phyloP scores from a whole-genome alignment of 441 rosid species.

The Populus tomentosa region DNA sequence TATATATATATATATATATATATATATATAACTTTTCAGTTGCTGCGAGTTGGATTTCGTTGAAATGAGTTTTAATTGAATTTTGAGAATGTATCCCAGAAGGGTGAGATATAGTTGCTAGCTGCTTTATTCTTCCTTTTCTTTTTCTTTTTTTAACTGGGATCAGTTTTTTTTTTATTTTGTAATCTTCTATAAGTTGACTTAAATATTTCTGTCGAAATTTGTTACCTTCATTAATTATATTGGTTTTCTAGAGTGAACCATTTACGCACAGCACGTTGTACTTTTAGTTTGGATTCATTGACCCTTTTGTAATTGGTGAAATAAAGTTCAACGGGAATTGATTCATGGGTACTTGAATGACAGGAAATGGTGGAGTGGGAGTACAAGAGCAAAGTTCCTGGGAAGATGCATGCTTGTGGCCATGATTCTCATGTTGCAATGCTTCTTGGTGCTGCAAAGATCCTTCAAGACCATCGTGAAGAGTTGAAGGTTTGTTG shows the following conservation, averaged over 20 bases:
- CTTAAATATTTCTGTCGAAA: neutral
- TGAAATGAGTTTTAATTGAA: neutral
- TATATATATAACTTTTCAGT: too few species aligned
- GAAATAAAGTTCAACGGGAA: neutral
- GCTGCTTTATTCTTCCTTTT: neutral
- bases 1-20: too few species aligned
- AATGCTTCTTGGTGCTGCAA: slow-evolving; percentile 92
- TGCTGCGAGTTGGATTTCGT: neutral
- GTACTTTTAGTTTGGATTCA: neutral
- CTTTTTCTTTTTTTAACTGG: neutral
- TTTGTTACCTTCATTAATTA: neutral
- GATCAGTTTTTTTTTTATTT: neutral
- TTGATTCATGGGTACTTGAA: slow-evolving; percentile 16
- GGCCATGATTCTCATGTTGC: slow-evolving; percentile 93
- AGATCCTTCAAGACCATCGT: slow-evolving; percentile 60
- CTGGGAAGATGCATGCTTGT: slow-evolving; percentile 95
- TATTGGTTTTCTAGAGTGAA: neutral
- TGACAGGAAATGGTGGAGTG: slow-evolving; percentile 87
- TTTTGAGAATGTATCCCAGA: neutral
- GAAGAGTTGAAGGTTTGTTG: slow-evolving; percentile 56
- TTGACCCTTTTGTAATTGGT: neutral
- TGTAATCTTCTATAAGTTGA: neutral
- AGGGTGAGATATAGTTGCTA: neutral
- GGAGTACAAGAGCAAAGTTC: slow-evolving; percentile 81
- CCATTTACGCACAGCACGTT: neutral